A percentile compares a stretch with the other conserved stretches of the same genome.
Evolutionary conservation across 345 rosid species (phyloP).

Genomic region (Citrus cavaleriei): DNA sequence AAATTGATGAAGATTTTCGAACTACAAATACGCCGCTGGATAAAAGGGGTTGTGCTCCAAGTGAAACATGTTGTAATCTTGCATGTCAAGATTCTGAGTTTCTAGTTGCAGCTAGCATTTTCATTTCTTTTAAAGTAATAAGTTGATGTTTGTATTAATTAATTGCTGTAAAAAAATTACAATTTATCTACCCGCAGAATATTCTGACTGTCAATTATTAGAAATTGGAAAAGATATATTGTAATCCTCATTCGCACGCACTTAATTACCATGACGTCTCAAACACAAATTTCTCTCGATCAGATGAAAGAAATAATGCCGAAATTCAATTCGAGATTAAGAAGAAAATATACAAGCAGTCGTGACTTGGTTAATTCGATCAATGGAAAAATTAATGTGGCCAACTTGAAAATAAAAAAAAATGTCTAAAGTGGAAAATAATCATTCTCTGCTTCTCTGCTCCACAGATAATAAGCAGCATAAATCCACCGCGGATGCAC

Average conservation of each 20-base stretch:
- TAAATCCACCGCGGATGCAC: not conserved
- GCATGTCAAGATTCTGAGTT: conserved; percentile 21
- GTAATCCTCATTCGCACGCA: too few relatives aligned
- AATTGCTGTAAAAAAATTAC: too few relatives aligned
- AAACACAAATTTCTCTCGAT: too few relatives aligned
- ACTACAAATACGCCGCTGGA: not conserved
- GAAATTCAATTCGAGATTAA: too few relatives aligned
- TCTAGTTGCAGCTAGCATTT: conserved; percentile 14
- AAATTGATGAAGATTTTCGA: too few relatives aligned
- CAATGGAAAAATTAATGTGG: too few relatives aligned
- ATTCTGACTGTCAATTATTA: too few relatives aligned
- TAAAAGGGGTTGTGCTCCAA: conserved; percentile 16
- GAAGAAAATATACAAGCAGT: too few relatives aligned
- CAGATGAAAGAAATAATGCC: too few relatives aligned
- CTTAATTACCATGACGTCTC: too few relatives aligned
- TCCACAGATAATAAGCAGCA: conserved; percentile 2
- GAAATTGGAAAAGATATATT: too few relatives aligned
- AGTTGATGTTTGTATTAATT: not conserved
- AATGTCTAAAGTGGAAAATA: not conserved
- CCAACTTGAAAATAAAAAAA: too few relatives aligned
- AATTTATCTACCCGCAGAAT: not conserved
- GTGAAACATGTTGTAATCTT: conserved; percentile 23
- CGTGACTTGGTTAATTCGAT: not conserved
- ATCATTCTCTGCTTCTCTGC: not conserved
- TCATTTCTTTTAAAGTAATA: not conserved